A percentile compares a stretch with the other conserved stretches of the same genome.
Conservation (phyloP, 345 rosid species). For the Corchorus capsularis region DNA sequence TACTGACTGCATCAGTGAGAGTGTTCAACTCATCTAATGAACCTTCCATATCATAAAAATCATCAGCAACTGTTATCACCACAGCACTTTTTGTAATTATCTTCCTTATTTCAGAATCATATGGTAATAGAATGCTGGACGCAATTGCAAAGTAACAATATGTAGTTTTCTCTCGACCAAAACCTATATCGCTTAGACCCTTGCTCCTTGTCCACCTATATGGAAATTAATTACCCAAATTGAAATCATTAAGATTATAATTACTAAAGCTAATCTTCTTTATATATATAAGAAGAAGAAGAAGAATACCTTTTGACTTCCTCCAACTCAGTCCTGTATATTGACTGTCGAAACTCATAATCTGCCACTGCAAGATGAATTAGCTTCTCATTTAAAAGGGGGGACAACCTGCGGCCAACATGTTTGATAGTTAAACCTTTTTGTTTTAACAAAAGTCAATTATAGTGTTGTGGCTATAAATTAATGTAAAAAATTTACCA, state of each 20-base stretch:
- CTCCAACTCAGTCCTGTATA: conserved; percentile 47
- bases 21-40: conserved; percentile 46
- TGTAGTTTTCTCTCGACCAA: conserved; percentile 60
- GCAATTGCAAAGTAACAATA: conserved; percentile 60
- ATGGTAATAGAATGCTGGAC: conserved; percentile 38
- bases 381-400: conserved; percentile 29
- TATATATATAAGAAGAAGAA: no score
- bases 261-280: no score
- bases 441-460: neutral
- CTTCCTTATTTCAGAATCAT: conserved; percentile 33
- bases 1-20: conserved; percentile 49
- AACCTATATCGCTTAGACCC: conserved; percentile 62
- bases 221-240: neutral
- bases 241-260: no score
- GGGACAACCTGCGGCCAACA: conserved; percentile 41
- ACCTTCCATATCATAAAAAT: conserved; percentile 59
- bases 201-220: conserved; percentile 50
- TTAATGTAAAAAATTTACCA: no score
- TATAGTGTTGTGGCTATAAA: neutral
- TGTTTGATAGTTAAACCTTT: neutral
- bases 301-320: conserved; percentile 42
- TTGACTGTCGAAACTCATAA: conserved; percentile 45
- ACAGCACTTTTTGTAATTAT: conserved; percentile 48
- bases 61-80: conserved; percentile 63
- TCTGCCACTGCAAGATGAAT: conserved; percentile 43